These are phyloP conservation scores for Lolium multiflorum DNA, from an alignment of 176 grass and related monocot species.

Conservation along the genomic window DNA sequence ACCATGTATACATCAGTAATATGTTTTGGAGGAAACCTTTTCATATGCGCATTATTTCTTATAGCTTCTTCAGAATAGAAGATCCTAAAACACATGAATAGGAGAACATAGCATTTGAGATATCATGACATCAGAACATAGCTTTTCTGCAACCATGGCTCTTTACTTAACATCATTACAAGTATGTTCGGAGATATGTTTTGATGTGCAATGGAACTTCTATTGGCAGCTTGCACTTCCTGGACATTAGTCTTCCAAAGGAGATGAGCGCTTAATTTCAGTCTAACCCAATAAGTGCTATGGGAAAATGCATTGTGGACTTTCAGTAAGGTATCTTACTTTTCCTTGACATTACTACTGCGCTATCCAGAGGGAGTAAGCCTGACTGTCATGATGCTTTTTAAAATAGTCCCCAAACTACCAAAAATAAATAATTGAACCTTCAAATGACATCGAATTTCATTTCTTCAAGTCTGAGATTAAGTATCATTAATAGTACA, in stretches of 20 bases:
- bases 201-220: background rate
- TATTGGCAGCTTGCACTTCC: constrained; percentile 68
- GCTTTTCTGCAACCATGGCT: background rate
- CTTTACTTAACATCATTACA: constrained; percentile 16
- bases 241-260: constrained; percentile 74
- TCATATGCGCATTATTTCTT: background rate
- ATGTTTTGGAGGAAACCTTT: background rate
- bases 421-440: constrained; percentile 22
- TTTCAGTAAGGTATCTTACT: constrained; percentile 47
- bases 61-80: background rate
- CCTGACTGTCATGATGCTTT: background rate
- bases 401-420: background rate
- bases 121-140: background rate
- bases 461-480: constrained; percentile 8
- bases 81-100: background rate
- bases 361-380: constrained; percentile 1
- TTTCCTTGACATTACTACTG: background rate
- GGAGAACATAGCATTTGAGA: background rate
- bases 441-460: background rate
- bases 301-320: constrained; percentile 27
- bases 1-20: background rate
- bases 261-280: constrained; percentile 63
- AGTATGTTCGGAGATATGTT: background rate
- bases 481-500: background rate
- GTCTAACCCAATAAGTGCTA: background rate